Evolutionary conservation across 1,284 basidiomycete species (phyloP), one percentile per base, ranked within the genome.

Genomic region (Pseudozyma hubeiensis): DNA sequence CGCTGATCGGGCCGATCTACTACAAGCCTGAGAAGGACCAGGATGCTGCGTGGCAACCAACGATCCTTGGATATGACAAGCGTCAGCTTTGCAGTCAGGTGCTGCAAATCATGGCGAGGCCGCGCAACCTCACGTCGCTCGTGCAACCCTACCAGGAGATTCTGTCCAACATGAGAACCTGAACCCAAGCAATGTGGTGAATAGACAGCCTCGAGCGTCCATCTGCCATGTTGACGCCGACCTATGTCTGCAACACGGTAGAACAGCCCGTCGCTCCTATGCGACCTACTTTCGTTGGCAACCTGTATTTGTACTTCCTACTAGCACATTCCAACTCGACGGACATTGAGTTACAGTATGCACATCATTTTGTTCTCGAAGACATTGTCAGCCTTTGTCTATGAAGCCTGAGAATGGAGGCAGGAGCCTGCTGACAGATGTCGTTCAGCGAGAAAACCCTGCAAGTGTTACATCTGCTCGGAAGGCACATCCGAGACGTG

Each of bases 1-100:
- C 65, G 39, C 54, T 84, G 31, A 67, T 82, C 10, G 82, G 82
- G 3, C 82, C 82, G 1, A 68, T 83, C 41, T 83, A 83, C 67
- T 79, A 78, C 49, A 70, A 67, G 48, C 67, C 67, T n/a, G 66
- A 64, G 11, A 58, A 59, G 59, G 57, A 75, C 7, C 66, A 56
- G 41, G 64, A 71, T 14, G 49, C 53, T 5, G 50, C 52, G 6
- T 75, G 73, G 73, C 44, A 75, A 24, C 51, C 67, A n/a, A 75
- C 60, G 9, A 50, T 75, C 3, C 48, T 71, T 16, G 73, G 73
- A 10, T 52, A 61, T 30, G 73, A 75, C 35, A 75, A 75, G 58
- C 44, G 71, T 16, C 69, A 72, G 29, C 44, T 76, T 37, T 67
- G 71, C 40, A 46, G 64, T n/a, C 55, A 64, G 19, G 74, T 76